Conservation (phyloP, 2,329 filamentous ascomycete genomes). For the Phoma sp. region DNA sequence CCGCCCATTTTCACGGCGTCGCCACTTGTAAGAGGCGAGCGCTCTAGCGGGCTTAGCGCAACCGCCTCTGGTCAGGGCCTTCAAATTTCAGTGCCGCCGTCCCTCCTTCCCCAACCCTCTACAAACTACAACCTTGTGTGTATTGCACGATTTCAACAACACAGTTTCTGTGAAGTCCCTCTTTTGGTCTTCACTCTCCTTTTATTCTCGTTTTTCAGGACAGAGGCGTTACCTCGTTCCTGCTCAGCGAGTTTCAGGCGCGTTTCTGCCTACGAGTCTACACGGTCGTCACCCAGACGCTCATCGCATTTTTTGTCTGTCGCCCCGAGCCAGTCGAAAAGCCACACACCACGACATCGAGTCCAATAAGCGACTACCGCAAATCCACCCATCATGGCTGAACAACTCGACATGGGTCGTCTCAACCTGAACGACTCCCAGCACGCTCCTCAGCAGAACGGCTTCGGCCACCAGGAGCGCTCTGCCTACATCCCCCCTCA, state of each 20-base stretch:
- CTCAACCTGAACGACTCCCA: conserved; percentile 72
- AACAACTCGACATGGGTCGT: conserved; percentile 80
- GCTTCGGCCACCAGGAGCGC: conserved; percentile 60
- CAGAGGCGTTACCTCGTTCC: conserved; percentile 48
- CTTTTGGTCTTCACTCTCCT: conserved; percentile 51
- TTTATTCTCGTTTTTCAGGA: conserved; percentile 49
- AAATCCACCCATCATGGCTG: conserved; percentile 44
- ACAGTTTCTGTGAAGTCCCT: conserved; percentile 48
- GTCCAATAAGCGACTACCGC: conserved; percentile 10
- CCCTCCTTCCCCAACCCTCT: conserved; percentile 37
- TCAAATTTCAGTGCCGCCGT: conserved; percentile 28
- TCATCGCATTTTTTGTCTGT: conserved; percentile 35
- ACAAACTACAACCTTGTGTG: conserved; percentile 41
- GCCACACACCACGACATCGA: conserved; percentile 16
- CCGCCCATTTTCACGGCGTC: conserved; percentile 36
- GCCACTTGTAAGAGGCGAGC: conserved; percentile 22
- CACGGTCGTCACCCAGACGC: conserved; percentile 39
- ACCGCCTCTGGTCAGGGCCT: conserved; percentile 27
- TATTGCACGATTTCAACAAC: conserved; percentile 35
- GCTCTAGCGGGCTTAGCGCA: conserved; percentile 26
- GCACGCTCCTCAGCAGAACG: conserved; percentile 59
- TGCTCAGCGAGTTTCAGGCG: conserved; percentile 49
- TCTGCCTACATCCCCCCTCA: conserved; percentile 86
- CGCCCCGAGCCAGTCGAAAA: conserved; percentile 41
- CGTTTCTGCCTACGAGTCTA: conserved; percentile 48